Evolutionary conservation across 805 yeast species (phyloP).

Genomic region (Hemisphaericaspora nanyangensis): DNA sequence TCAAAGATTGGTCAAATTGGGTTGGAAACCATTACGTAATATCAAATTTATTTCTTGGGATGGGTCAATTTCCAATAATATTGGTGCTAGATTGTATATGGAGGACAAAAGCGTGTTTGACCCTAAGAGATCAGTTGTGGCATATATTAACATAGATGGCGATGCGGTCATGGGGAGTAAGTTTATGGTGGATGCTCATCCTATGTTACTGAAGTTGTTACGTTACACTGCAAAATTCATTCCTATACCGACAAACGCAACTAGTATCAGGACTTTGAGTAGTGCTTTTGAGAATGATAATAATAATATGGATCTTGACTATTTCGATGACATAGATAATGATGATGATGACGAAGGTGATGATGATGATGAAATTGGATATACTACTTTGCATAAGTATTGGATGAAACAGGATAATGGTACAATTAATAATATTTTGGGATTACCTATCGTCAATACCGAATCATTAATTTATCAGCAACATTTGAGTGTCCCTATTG

Average conservation of each 20-base stretch:
- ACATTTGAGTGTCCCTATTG: conserved; percentile 24
- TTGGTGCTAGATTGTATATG: conserved; percentile 25
- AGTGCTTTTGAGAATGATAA: background rate
- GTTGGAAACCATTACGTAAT: conserved; percentile 42
- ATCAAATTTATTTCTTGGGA: conserved; percentile 42
- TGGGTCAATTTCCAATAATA: conserved; percentile 29
- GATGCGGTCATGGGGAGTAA: conserved; percentile 37
- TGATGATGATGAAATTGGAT: conserved; percentile 15
- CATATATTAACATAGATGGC: conserved; percentile 37
- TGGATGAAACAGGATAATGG: conserved; percentile 33
- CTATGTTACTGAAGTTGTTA: conserved; percentile 32
- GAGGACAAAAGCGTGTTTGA: conserved; percentile 19
- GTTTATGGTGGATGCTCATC: conserved; percentile 31
- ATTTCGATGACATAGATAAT: conserved; percentile 3
- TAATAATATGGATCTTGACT: conserved; percentile 5
- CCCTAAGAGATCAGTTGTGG: conserved; percentile 22
- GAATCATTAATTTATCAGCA: conserved; percentile 32
- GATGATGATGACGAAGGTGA: conserved; percentile 12
- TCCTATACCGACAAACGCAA: conserved; percentile 26
- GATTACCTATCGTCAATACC: conserved; percentile 17
- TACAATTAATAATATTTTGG: conserved; percentile 29
- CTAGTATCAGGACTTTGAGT: conserved; percentile 15
- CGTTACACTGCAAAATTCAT: conserved; percentile 24
- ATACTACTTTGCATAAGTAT: conserved; percentile 28
- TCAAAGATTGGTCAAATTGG: conserved; percentile 25